Evolutionary conservation across 2,329 filamentous ascomycete species (phyloP), one percentile per base, ranked within the genome.

Genomic region (Rhynchosporium agropyri): DNA sequence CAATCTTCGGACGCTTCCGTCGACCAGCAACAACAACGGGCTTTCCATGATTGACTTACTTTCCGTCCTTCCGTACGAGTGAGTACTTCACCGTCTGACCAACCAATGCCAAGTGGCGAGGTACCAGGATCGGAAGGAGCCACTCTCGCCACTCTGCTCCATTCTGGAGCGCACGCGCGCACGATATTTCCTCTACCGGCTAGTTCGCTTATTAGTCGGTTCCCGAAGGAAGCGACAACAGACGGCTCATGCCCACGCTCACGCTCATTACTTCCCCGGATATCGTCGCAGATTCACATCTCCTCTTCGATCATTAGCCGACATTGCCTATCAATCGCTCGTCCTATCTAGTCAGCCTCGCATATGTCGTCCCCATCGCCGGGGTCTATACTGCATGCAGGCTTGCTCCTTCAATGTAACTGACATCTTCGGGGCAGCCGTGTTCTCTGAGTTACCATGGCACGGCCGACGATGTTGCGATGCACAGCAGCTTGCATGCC

Each of bases 131-230:
- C 13, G 20, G 50, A 54, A 54, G 50, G 50, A 54, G 50, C 20
- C 6, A 36, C 33, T 36, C 33, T 36, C 20, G 20, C 20, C 20
- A 20, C 20, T 20, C 20, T 1, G 20, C 20, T 20, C 20, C 20
- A 20, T 20, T 20, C 20, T 36, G 33, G 33, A 36, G 33, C 5
- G 5, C 33, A 36, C 33, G 33, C 33, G 33, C 33, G 36, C 38
- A 54, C 3, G 15, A n/a, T 15, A 45, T 15, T 2, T 20, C n/a
- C n/a, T 12, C 33, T 26, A 20, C 26, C 38, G 36, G 6, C n/a
- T 40, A 13, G 29, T n/a, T 38, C 50, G 50, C 50, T 54, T 54
- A 54, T 54, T 54, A 54, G 50, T 54, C 50, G 40, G 20, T 12
- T 10, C 50, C 20, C 48, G 31, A 33, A 54, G 50, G 50, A 54